Conservation (phyloP, 495 filamentous ascomycete species). For the Neurospora pannonica region DNA sequence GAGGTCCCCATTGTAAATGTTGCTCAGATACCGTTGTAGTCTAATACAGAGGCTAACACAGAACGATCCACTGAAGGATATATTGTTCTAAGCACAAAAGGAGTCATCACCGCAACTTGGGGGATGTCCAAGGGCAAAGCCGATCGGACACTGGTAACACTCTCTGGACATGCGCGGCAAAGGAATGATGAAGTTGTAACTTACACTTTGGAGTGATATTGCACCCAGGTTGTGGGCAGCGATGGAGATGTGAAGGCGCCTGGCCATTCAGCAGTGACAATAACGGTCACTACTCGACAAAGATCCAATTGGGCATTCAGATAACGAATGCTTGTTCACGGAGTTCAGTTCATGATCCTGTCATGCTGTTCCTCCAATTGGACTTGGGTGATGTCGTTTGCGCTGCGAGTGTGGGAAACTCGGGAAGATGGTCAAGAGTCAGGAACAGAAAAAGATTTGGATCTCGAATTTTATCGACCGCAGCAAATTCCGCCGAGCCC, state of each 20-base stretch:
- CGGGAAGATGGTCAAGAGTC: background rate
- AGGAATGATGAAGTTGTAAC: slow-evolving; percentile 5
- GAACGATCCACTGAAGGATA: slow-evolving; percentile 57
- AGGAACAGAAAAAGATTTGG: background rate
- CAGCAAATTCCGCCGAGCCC: background rate
- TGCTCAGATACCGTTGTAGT: slow-evolving; percentile 99
- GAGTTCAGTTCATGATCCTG: background rate
- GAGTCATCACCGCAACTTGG: slow-evolving; percentile 50
- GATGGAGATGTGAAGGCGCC: background rate
- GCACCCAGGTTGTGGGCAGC: slow-evolving; percentile 6
- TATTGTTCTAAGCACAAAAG: slow-evolving; percentile 51
- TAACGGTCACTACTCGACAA: background rate
- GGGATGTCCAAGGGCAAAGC: background rate
- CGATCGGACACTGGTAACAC: background rate
- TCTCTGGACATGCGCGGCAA: background rate
- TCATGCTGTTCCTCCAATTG: background rate
- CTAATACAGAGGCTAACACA: slow-evolving; percentile 66
- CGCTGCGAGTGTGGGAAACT: background rate
- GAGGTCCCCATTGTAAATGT: slow-evolving; percentile 1
- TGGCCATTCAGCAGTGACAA: background rate
- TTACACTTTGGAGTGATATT: slow-evolving; percentile 18
- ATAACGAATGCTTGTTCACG: background rate
- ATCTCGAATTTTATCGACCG: background rate
- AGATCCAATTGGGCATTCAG: background rate
- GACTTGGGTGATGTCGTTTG: background rate